These are phyloP conservation scores for Neurospora sp. DNA, from an alignment of 495 filamentous ascomycete genomes.

Conservation along the genomic window DNA sequence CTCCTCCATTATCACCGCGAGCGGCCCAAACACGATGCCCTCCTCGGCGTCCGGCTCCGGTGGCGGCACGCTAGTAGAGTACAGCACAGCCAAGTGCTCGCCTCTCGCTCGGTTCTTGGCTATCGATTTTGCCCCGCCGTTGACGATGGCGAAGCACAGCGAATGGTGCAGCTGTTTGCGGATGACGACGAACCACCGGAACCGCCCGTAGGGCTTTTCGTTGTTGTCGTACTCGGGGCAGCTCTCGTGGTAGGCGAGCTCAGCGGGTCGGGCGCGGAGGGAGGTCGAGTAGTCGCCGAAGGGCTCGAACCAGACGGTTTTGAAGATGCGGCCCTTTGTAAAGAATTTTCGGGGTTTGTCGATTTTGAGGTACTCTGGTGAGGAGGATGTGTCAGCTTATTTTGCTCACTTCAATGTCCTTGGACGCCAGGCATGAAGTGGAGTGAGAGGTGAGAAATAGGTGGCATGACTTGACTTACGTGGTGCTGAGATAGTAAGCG, in stretches of 20 bases:
- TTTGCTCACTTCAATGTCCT: too few species aligned
- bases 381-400: background rate
- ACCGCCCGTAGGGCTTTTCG: slow-evolving; percentile 14
- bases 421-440: background rate
- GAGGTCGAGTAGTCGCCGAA: background rate
- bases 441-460: background rate
- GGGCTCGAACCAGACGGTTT: slow-evolving; percentile 25
- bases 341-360: slow-evolving; percentile 34
- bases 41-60: slow-evolving; percentile 16
- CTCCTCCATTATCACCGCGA: slow-evolving; percentile 24
- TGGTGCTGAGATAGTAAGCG: background rate
- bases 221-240: slow-evolving; percentile 11
- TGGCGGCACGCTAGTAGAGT: slow-evolving; percentile 12
- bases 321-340: slow-evolving; percentile 26
- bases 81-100: slow-evolving; percentile 21
- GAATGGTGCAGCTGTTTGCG: slow-evolving; percentile 18
- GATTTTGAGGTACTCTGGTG: slow-evolving; percentile 13
- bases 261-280: background rate
- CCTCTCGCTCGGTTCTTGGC: slow-evolving; percentile 1
- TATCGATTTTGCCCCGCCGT: slow-evolving; percentile 3
- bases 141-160: slow-evolving; percentile 25
- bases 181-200: slow-evolving; percentile 26
- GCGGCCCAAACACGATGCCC: slow-evolving; percentile 13
- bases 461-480: background rate
- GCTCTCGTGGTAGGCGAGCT: slow-evolving; percentile 9